Base-by-base conservation (phyloP, 2,329 filamentous ascomycete genomes). In the Aspergillus sp. region DNA sequence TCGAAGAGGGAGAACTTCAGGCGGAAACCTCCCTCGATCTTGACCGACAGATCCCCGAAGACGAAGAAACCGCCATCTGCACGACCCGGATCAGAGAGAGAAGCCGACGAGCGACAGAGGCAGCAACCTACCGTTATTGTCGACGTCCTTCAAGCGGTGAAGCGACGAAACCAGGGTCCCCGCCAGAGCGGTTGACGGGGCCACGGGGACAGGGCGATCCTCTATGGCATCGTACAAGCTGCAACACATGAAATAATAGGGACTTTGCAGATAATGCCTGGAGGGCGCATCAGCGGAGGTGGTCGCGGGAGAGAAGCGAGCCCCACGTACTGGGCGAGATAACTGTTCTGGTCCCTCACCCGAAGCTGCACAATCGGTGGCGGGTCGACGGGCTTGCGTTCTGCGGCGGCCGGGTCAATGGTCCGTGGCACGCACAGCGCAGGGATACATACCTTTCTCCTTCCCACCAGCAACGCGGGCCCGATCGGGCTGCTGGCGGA, bases 11-110 rank as follows among this genome's bases (percentile, higher is more conserved):
- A 80, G 53, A 94, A 93, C 34, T 78, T 73, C 24, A 94, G 69
- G 22, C 79, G 71, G 52, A 78, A 89, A 13, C 67, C 69, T 17
- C 86, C 86, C 47, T 82, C 75, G 15, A 77, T 67, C 52, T 81
- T 81, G 39, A 89, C 77, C 0, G 84, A 91, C 14, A 94, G 67
- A 57, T 94, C 86, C 4, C 82, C 82, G 58, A 93, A 93, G n/a
- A 93, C 80, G 51, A 93, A 93, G 61, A 86, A 93, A 1, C 80
- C 85, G 8, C 82, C 82, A 57, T 91, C 84, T 64, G 38, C n/a
- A 40, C 31, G 41, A 43, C 28, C 24, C 22, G 20, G 12, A 15
- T 15, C 5, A 26, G 11, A 16, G 19, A 19, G 3, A 15, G 16
- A 13, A 15, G 17, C 24, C 15, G 13, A 17, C 4, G 13, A 11